phyloP scores from a whole-genome alignment of 2,329 filamentous ascomycete species.

The Thielaviopsis musarum region DNA sequence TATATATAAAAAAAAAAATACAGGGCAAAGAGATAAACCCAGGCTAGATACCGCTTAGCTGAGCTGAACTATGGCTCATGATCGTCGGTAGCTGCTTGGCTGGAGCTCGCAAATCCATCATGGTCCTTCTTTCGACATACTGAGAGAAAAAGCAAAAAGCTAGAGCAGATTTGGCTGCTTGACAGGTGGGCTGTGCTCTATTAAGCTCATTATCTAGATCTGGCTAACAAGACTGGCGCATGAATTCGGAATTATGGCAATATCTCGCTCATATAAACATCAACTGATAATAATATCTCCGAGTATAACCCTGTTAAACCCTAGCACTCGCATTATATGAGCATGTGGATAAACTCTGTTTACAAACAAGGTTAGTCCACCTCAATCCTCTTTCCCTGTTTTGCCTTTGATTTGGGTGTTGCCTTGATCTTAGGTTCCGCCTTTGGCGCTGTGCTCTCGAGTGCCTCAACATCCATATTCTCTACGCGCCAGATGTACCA shows the following conservation, averaged over 20 bases:
- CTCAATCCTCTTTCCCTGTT: neutral
- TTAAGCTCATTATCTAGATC: neutral
- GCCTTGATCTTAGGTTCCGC: neutral
- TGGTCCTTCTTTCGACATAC: too few species aligned
- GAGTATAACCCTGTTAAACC: neutral
- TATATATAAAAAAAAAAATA: neutral
- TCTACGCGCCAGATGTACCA: slow-evolving; percentile 95
- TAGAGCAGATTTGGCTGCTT: neutral
- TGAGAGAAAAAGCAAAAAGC: neutral
- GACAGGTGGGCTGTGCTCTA: neutral
- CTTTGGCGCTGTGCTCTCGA: slow-evolving; percentile 25
- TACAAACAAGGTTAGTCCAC: too few species aligned
- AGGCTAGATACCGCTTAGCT: too few species aligned
- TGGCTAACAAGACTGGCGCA: neutral
- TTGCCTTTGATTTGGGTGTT: neutral
- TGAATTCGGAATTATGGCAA: neutral
- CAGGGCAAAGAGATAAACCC: too few species aligned
- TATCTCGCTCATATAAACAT: neutral
- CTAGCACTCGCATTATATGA: neutral
- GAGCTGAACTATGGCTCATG: too few species aligned
- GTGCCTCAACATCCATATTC: slow-evolving; percentile 54
- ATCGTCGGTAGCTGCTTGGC: too few species aligned
- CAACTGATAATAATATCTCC: neutral
- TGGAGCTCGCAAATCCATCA: neutral
- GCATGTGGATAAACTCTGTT: too few species aligned